Base-by-base conservation (phyloP, 1,284 basidiomycete species). In the Ceratobasidium sp. region DNA sequence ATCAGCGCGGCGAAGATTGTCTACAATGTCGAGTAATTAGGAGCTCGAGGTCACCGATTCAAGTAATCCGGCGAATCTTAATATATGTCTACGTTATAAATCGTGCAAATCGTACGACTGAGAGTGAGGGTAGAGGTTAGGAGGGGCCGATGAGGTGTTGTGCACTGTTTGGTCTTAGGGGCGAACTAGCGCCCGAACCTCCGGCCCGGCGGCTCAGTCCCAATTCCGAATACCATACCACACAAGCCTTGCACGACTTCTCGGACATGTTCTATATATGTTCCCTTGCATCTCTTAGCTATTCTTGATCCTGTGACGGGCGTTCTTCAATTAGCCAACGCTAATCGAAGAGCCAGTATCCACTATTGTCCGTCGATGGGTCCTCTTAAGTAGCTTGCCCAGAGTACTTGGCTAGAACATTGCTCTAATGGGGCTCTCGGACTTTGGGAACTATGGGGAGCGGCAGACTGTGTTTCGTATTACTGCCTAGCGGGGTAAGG, bases 1-100 rank as follows among this genome's bases (percentile, higher is more conserved):
- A 78, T 79, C 16, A 75, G 64, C 41, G 74, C 74, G 34, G 71
- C 75, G 58, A 77, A 77, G 62, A 71, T 77, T 29, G 77, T 77
- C 19, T 74, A 77, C 41, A 75, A 69, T 61, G 41, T 63, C 31
- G 56, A 68, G 58, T 75, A 41, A 13, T 22, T 62, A 43, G 9
- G 11, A 3, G 14, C 16, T 8, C 5, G 9, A 8, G 13, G 2
- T 19, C 19, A 6, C 13, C 19, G 1, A 19, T 5, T 37, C 16
- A n/a, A n/a, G n/a, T 6, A n/a, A 34, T n/a, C n/a, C 11, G 37
- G 34, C 37, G 6, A 58, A 11, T 58, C 6, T 19, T n/a, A 19
- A 11, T 4, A 53, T 24, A 43, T 43, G 14, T 7, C 41, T 14
- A 43, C 14, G 14, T 8, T 8, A 43, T 43, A 14, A 43, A 43